phyloP scores from a whole-genome alignment of 805 yeast species.

The Torulaspora quercuum region DNA sequence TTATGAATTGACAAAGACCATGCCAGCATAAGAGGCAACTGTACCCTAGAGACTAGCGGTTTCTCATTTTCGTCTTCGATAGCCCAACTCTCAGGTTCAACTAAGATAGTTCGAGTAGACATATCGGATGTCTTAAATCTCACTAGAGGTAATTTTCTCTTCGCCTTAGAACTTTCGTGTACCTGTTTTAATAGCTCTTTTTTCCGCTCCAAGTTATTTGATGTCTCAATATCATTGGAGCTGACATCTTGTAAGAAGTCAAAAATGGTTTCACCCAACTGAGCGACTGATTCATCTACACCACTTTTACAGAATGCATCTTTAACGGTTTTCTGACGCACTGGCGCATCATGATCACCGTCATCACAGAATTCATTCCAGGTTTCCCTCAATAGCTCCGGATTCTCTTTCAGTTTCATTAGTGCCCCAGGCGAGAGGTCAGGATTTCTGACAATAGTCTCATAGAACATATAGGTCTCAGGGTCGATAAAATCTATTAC shows the following conservation, averaged over 20 bases:
- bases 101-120: constrained; percentile 66
- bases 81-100: constrained; percentile 79
- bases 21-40: constrained; percentile 85
- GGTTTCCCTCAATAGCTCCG: constrained; percentile 21
- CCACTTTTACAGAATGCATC: constrained; percentile 24
- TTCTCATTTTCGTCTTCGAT: constrained; percentile 70
- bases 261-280: constrained; percentile 47
- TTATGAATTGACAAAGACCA: constrained; percentile 97
- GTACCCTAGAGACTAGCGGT: constrained; percentile 67
- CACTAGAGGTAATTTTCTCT: constrained; percentile 66
- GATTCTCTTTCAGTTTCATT: constrained; percentile 18
- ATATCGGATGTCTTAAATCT: constrained; percentile 71
- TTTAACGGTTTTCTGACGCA: constrained; percentile 25
- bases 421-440: constrained; percentile 20
- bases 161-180: constrained; percentile 41
- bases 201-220: constrained; percentile 46
- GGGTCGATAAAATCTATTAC: constrained; percentile 58
- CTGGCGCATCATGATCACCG: constrained; percentile 16
- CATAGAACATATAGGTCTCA: constrained; percentile 45
- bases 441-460: constrained; percentile 25
- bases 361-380: constrained; percentile 23
- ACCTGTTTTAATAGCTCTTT: constrained; percentile 43
- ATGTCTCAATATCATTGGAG: constrained; percentile 28
- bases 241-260: constrained; percentile 41
- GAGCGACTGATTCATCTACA: constrained; percentile 12